A percentile compares a stretch with the other conserved stretches of the same genome.
phyloP scores from a whole-genome alignment of 805 yeast genomes.

The Saturnispora saitoi region DNA sequence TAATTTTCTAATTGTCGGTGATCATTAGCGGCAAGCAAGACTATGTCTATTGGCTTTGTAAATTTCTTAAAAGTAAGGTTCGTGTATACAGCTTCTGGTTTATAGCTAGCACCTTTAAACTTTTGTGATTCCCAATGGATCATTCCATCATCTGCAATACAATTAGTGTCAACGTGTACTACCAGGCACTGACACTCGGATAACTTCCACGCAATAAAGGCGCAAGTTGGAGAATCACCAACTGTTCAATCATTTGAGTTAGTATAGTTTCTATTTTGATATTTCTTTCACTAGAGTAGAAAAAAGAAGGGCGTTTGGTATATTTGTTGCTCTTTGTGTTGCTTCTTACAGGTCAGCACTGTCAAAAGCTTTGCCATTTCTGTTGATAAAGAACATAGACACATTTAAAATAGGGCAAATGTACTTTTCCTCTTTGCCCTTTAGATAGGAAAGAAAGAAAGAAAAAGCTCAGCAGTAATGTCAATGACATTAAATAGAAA shows the following conservation, averaged over 20 bases:
- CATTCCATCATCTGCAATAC: neutral
- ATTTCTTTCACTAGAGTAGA: neutral
- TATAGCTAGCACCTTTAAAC: constrained; percentile 1
- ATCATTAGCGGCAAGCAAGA: constrained; percentile 17
- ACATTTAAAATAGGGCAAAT: neutral
- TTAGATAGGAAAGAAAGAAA: neutral
- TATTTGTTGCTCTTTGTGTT: neutral
- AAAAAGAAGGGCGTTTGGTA: neutral
- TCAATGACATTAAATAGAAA: no score
- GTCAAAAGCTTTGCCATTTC: constrained; percentile 7
- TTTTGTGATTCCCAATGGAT: constrained; percentile 12
- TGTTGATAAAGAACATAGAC: neutral
- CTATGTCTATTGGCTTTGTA: constrained; percentile 14
- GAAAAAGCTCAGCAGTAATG: constrained; percentile 1
- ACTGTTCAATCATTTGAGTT: constrained; percentile 14
- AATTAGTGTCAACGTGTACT: constrained; percentile 12
- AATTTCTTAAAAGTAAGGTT: neutral
- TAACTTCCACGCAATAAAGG: constrained; percentile 25
- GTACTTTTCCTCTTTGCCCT: constrained; percentile 1
- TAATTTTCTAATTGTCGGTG: constrained; percentile 8
- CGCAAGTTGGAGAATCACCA: constrained; percentile 26
- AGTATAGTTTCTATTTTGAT: neutral
- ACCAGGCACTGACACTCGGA: constrained; percentile 15
- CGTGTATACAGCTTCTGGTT: constrained; percentile 1
- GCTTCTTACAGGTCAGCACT: constrained; percentile 10